Evolutionary conservation across 2,329 filamentous ascomycete genomes (phyloP), one percentile per base, ranked within the genome.

Genomic region (Sclerotinia trifoliorum): DNA sequence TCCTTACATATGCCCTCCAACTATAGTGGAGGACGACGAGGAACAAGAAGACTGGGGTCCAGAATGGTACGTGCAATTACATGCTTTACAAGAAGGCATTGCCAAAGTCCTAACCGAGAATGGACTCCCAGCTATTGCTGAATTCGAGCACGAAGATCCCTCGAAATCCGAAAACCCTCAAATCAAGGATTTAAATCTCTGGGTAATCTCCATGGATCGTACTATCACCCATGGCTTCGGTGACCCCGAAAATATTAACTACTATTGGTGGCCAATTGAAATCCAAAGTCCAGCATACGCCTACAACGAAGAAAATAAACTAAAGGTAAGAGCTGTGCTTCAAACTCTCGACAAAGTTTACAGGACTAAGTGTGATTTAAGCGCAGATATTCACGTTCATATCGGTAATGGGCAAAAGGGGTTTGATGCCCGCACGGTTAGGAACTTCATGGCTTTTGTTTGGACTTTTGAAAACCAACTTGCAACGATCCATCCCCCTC

Each of bases 391-490:
- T 21, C 65, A 62, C 6, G 46, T 67, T 11, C 46, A 67, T 17
- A 52, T 67, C n/a, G 65, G 65, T 15, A 67, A 67, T 13, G 21
- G 19, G 5, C 29, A 44, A 4, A 42, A 44, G 2, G 44, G 55
- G 15, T 67, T 67, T 21, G 32, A 49, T 46, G 7, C 58, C 7
- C 32, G 39, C 19, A 67, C 46, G 6, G 8, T 62, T 3, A 54
- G 57, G 13, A 67, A 52, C 4, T 24, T 67, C 2, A 62, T 62
- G 46, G 32, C 49, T 11, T 52, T 67, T 6, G n/a, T 42, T 29
- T 67, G 39, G 19, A 46, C 65, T 29, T 67, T 67, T 19, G 65
- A 67, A 44, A 13, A 13, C 1, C 65, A 67, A 32, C 29, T 67
- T n/a, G 57, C 65, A 21, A 42, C 19, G 1, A 49, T 67, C 0